Base-by-base conservation (phyloP, 495 filamentous ascomycete species). In the Haplographium delicatum region DNA sequence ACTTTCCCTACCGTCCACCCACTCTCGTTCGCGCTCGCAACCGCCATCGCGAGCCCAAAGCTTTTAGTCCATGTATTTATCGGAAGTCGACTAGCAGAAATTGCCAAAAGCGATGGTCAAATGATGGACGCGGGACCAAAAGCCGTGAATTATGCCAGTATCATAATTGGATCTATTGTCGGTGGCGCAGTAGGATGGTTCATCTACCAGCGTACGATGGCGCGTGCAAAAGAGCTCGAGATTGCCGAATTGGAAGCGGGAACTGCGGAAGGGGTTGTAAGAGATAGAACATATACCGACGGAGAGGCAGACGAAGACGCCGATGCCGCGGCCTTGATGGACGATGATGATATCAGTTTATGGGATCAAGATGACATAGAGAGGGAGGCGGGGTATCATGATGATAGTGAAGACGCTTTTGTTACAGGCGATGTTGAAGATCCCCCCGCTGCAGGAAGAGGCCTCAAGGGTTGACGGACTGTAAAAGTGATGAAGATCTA, bases 11-110 rank as follows among this genome's bases (percentile, higher is more conserved):
- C 89, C 5, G 87, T 98, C 5, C 74, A 81, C 41, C 83, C 85
- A 13, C 65, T 76, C 63, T 76, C 75, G 56, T 97, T 94, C 63
- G 85, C 81, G 25, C 59, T 86, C 30, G 91, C 94, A 0, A 97
- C 93, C 5, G 83, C 86, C 1, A 66, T 86, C 11, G 75, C 83
- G 9, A 68, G 78, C 0, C 93, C 93, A 8, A 96, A 96, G 62
- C 72, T 98, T 30, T 66, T 95, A 51, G 82, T 97, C n/a, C 89
- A 90, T 53, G 79, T 95, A 40, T 98, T 96, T 67, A 86, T 98
- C 58, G 93, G 93, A 50, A 74, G 68, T 15, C 72, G 73, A 56
- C 68, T 98, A 1, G 84, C 85, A 4, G 75, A 78, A 27, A 78
- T 96, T 19, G 88, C 88, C 65, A 79, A 72, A 63, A 69, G 64